Conservation (phyloP, 345 rosid species). For the Euclidium syriacum region DNA sequence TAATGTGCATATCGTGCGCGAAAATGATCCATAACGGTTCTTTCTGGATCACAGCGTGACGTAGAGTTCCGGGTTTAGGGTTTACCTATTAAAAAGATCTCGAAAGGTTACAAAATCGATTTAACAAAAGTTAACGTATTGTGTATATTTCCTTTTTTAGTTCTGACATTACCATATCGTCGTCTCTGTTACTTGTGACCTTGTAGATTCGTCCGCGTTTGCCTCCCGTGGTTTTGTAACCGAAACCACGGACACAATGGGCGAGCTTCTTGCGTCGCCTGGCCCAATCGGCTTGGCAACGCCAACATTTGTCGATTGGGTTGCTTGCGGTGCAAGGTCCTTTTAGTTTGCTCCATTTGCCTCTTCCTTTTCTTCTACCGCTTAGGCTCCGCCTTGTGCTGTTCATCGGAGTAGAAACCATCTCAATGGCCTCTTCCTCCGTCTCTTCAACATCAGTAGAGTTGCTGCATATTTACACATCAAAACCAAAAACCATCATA, state of each 20-base stretch:
- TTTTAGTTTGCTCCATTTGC: slow-evolving; percentile 22
- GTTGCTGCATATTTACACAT: slow-evolving; percentile 18
- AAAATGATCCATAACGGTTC: slow-evolving; percentile 68
- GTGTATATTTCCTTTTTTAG: no score
- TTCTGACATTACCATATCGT: no score
- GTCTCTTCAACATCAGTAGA: slow-evolving; percentile 21
- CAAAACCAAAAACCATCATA: slow-evolving; percentile 9
- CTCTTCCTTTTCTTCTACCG: slow-evolving; percentile 18
- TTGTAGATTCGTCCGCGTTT: slow-evolving; percentile 46
- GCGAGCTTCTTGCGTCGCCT: slow-evolving; percentile 51
- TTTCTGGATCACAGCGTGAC: slow-evolving; percentile 59
- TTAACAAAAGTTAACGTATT: no score
- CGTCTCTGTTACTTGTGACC: slow-evolving; percentile 54
- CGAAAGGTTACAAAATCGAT: no score
- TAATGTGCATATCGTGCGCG: slow-evolving; percentile 50
- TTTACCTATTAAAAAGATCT: no score
- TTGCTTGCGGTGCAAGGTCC: slow-evolving; percentile 69
- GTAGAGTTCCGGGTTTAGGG: slow-evolving; percentile 60
- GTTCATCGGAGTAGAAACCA: slow-evolving; percentile 27
- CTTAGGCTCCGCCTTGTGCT: slow-evolving; percentile 50
- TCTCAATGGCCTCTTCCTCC: slow-evolving; percentile 7
- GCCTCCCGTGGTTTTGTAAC: slow-evolving; percentile 57
- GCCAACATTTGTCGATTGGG: slow-evolving; percentile 86
- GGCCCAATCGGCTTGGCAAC: slow-evolving; percentile 68
- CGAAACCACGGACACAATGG: slow-evolving; percentile 66